Evolutionary conservation across 306 rosid genomes (phyloP).

Genomic region (Castanopsis chinensis): DNA sequence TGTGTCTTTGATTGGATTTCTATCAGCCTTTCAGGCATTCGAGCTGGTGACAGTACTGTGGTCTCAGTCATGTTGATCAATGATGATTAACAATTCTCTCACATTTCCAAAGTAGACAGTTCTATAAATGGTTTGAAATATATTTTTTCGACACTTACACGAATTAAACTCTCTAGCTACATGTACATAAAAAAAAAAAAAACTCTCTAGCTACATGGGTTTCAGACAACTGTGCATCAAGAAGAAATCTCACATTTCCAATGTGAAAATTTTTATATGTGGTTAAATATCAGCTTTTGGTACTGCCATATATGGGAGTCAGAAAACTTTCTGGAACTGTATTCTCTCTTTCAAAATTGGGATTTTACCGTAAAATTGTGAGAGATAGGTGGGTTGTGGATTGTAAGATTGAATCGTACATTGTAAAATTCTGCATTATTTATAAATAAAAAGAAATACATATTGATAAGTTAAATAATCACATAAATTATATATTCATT

Average conservation of each 20-base stretch:
- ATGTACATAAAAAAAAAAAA: too few relatives aligned
- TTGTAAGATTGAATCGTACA: too few relatives aligned
- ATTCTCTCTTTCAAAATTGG: too few relatives aligned
- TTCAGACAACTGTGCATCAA: neutral
- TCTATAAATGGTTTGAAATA: conserved; percentile 5
- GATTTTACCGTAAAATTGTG: too few relatives aligned
- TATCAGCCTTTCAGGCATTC: neutral
- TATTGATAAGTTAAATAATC: too few relatives aligned
- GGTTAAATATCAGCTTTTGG: neutral
- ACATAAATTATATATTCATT: too few relatives aligned
- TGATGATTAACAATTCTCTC: conserved; percentile 5
- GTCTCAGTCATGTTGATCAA: neutral
- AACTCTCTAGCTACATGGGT: neutral
- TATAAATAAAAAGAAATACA: too few relatives aligned
- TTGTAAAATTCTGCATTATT: too few relatives aligned
- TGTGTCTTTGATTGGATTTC: neutral
- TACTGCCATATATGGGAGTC: too few relatives aligned
- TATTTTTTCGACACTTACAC: neutral
- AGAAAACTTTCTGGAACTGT: too few relatives aligned
- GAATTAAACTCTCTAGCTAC: too few relatives aligned
- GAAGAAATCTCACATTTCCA: neutral
- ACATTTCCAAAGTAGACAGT: conserved; percentile 9
- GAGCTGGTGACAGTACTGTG: neutral
- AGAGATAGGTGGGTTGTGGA: too few relatives aligned
- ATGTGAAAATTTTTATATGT: neutral